Base-by-base conservation (phyloP, 2,329 filamentous ascomycete genomes). In the Orbilia javanica region DNA sequence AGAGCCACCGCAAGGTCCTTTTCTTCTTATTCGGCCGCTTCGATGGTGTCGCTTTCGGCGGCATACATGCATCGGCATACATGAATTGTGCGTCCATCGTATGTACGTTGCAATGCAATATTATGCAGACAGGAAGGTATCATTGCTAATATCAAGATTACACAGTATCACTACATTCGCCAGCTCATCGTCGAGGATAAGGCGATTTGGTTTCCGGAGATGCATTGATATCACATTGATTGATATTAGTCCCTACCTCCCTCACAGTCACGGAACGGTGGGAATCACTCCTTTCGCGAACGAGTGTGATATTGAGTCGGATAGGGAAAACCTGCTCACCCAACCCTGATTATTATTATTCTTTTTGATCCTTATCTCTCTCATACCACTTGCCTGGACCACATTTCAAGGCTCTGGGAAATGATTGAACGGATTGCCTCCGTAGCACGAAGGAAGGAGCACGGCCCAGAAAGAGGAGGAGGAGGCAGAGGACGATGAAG, bases 1-100 rank as follows among this genome's bases (percentile, higher is more conserved):
- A 44, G 42, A 39, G 11, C 10, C 13, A 46, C 4, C 22, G n/a
- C n/a, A 20, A 8, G 42, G 22, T 46, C 18, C 5, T 20, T 20
- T 46, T 18, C 25, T 4, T 48, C n/a, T 48, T 46, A 46, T 64
- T 42, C 55, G 42, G 31, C 29, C 68, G 68, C 68, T 46, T 72
- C 68, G 68, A 72, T 46, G 8, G 42, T 22, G 57, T 72, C 57
- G 68, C 68, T 65, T 72, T 72, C 46, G 68, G 68, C 68, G 42
- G 46, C 68, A 72, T 65, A 65, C 57, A 63, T 63, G 15, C 53
- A 55, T 31, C 8, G 29, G 39, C 29, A 57, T 57, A 42, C 52
- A 70, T 71, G 50, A 39, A 68, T 55, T 44, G 63, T 50, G 20
- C 46, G 11, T 50, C 42, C 42, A 50, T 25, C 25, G n/a, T 48